A percentile compares a stretch with the other conserved stretches of the same genome.
Evolutionary conservation across 1,284 basidiomycete genomes (phyloP).

Genomic region (Ceratobasidium theobromae): DNA sequence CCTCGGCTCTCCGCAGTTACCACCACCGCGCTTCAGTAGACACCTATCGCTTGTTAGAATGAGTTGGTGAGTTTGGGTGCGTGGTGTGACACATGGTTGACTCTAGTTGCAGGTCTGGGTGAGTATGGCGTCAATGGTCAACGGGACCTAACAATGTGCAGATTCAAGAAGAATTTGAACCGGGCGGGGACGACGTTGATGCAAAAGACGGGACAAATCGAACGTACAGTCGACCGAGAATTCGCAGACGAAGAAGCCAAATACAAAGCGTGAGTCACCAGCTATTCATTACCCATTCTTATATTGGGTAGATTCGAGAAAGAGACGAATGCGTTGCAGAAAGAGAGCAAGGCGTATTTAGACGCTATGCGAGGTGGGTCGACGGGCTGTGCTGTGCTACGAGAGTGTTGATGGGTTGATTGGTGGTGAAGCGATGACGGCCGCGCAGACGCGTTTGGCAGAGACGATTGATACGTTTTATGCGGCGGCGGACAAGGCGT

Average conservation of each 20-base stretch:
- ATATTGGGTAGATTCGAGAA: slow-evolving; percentile 76
- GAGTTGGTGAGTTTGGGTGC: not conserved
- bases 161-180: slow-evolving; percentile 94
- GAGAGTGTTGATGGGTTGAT: slow-evolving; percentile 15
- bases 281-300: slow-evolving; percentile 12
- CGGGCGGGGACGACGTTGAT: slow-evolving; percentile 90
- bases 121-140: not conserved
- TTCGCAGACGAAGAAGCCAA: slow-evolving; percentile 91
- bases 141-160: slow-evolving; percentile 41
- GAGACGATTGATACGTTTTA: slow-evolving; percentile 96
- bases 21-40: too few species aligned
- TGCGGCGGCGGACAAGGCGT: slow-evolving; percentile 76
- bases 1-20: too few species aligned
- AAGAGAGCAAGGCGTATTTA: slow-evolving; percentile 92
- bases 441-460: slow-evolving; percentile 90
- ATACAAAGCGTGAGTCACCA: slow-evolving; percentile 73
- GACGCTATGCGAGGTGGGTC: slow-evolving; percentile 87
- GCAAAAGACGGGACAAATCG: slow-evolving; percentile 97
- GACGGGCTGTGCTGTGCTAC: not conserved
- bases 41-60: too few species aligned
- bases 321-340: slow-evolving; percentile 88
- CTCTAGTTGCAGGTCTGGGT: slow-evolving; percentile 10
- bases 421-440: slow-evolving; percentile 74
- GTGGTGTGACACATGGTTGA: too few species aligned
- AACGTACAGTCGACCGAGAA: slow-evolving; percentile 91